phyloP scores from a whole-genome alignment of 2,329 filamentous ascomycete species.

The Paecilomyces formosus region DNA sequence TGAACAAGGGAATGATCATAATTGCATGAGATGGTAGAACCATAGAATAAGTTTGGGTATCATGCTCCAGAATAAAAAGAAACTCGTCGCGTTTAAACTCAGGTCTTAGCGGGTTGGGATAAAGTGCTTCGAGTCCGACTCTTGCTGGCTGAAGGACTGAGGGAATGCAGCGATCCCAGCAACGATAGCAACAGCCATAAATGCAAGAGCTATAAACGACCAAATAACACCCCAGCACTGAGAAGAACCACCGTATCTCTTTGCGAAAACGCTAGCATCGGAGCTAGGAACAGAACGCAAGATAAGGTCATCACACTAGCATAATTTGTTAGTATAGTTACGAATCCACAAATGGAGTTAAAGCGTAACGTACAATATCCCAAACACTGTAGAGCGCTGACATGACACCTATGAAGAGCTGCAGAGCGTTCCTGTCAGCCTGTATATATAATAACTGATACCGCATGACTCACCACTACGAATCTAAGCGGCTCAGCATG shows the following conservation, averaged over 20 bases:
- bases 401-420: slow-evolving; percentile 78
- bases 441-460: not conserved
- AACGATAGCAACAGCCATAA: slow-evolving; percentile 69
- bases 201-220: slow-evolving; percentile 62
- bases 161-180: slow-evolving; percentile 70
- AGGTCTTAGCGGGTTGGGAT: slow-evolving; percentile 43
- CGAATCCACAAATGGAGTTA: not conserved
- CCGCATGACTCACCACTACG: slow-evolving; percentile 48
- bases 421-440: slow-evolving; percentile 1
- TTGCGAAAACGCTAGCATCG: slow-evolving; percentile 70
- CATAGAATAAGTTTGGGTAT: not conserved
- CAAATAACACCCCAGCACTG: slow-evolving; percentile 77
- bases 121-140: slow-evolving; percentile 61
- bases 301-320: slow-evolving; percentile 67
- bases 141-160: slow-evolving; percentile 60
- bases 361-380: slow-evolving; percentile 56
- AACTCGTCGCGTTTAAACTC: not conserved
- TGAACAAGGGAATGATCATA: not conserved
- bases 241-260: slow-evolving; percentile 69
- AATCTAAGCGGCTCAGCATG: slow-evolving; percentile 68
- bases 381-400: slow-evolving; percentile 71
- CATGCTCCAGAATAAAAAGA: not conserved
- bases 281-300: slow-evolving; percentile 72
- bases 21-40: not conserved
- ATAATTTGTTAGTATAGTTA: slow-evolving; percentile 3